Percentiles rank a stretch among this genome's conserved stretches.
These are phyloP conservation scores for Solanum hybrid DNA, from an alignment of 305 asterid species.

Conservation along the genomic window DNA sequence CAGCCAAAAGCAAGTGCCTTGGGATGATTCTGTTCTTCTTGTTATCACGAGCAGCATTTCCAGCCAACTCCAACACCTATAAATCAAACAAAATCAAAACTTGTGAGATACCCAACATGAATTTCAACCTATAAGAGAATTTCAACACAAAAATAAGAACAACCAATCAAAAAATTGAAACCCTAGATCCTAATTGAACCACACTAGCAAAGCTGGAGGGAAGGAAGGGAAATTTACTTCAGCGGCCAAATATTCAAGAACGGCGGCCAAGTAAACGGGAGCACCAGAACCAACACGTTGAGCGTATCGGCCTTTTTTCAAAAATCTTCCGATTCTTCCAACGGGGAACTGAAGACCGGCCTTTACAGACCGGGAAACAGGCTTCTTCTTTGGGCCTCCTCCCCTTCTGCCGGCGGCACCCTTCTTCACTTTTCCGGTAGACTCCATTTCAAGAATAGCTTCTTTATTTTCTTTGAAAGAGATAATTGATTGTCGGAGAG, in stretches of 20 bases:
- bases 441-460: constrained; percentile 17
- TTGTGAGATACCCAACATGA: neutral
- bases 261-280: constrained; percentile 53
- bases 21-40: constrained; percentile 72
- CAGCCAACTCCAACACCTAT: constrained; percentile 71
- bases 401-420: constrained; percentile 51
- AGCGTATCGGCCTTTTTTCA: constrained; percentile 48
- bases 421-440: constrained; percentile 31
- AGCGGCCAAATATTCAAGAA: constrained; percentile 51
- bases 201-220: neutral
- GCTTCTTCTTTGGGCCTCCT: constrained; percentile 56
- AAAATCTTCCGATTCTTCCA: constrained; percentile 51
- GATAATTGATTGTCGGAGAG: neutral
- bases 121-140: neutral
- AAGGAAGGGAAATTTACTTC: constrained; percentile 22
- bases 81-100: neutral
- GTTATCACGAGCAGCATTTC: constrained; percentile 71
- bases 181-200: neutral
- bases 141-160: neutral
- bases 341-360: constrained; percentile 63
- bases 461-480: neutral
- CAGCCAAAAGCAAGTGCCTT: constrained; percentile 56
- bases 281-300: constrained; percentile 50
- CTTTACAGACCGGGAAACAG: constrained; percentile 40
- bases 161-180: neutral